Conservation (phyloP, 106 monocot genomes). For the Allium cepa region DNA sequence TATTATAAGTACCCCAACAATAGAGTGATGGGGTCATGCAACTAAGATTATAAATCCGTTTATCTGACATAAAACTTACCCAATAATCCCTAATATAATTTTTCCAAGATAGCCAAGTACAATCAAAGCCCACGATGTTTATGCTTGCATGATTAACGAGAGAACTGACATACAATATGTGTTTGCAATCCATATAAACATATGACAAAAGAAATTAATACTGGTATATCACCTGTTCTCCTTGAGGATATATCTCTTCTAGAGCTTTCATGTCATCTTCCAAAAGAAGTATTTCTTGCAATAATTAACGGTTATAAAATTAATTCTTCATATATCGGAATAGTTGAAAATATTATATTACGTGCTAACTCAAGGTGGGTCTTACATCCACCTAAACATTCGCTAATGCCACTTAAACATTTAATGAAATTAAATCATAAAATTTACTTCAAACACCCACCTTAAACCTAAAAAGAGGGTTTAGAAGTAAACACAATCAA, state of each 20-base stretch:
- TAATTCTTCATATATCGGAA: too few relatives aligned
- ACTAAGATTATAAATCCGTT: too few relatives aligned
- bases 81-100: constrained; percentile 65
- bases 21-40: too few relatives aligned
- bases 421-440: too few relatives aligned
- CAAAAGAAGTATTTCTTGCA: constrained; percentile 73
- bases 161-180: constrained; percentile 4
- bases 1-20: too few relatives aligned
- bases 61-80: constrained; percentile 30
- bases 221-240: constrained; percentile 53
- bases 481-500: too few relatives aligned
- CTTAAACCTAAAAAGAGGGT: too few relatives aligned
- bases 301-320: background rate
- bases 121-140: constrained; percentile 82
- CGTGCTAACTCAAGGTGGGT: too few relatives aligned
- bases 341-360: too few relatives aligned
- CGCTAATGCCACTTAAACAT: too few relatives aligned
- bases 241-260: constrained; percentile 98
- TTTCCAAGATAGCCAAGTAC: constrained; percentile 84
- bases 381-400: too few relatives aligned
- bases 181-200: background rate
- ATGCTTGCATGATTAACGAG: constrained; percentile 40
- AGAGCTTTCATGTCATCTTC: constrained; percentile 88
- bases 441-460: too few relatives aligned
- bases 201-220: background rate